phyloP scores from a whole-genome alignment of 495 filamentous ascomycete genomes.

The Bacidia rubella region DNA sequence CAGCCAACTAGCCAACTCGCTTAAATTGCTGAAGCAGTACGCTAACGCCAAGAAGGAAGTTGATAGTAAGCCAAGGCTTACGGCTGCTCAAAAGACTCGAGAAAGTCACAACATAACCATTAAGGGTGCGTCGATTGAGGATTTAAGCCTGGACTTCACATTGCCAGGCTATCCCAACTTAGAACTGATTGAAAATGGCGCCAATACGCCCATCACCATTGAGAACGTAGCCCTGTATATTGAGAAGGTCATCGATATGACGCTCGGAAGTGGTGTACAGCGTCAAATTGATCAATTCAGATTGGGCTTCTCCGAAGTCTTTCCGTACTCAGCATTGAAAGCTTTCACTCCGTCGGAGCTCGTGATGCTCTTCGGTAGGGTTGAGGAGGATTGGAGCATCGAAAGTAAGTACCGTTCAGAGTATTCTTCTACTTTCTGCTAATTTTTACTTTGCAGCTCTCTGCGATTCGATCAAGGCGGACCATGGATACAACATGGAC shows the following conservation, averaged over 20 bases:
- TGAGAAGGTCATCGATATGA: constrained; percentile 82
- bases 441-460: constrained; percentile 45
- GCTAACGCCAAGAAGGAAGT: constrained; percentile 67
- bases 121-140: constrained; percentile 66
- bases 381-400: constrained; percentile 94
- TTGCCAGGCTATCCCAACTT: constrained; percentile 85
- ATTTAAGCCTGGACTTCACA: constrained; percentile 85
- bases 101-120: constrained; percentile 54
- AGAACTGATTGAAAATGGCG: constrained; percentile 65
- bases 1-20: constrained; percentile 65
- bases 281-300: constrained; percentile 87
- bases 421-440: constrained; percentile 6
- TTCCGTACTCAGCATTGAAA: constrained; percentile 81
- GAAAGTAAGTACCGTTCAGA: constrained; percentile 56
- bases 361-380: constrained; percentile 88
- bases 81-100: constrained; percentile 51
- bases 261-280: constrained; percentile 72
- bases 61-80: constrained; percentile 51
- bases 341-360: constrained; percentile 95
- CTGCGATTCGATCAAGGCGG: constrained; percentile 98
- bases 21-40: constrained; percentile 83
- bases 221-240: constrained; percentile 82
- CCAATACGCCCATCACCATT: constrained; percentile 63
- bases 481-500: constrained; percentile 98
- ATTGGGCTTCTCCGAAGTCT: constrained; percentile 86